Percentiles rank a stretch among this genome's conserved stretches.
Evolutionary conservation across 805 yeast genomes (phyloP).

Genomic region (Vanderwaltozyma verrucispora): DNA sequence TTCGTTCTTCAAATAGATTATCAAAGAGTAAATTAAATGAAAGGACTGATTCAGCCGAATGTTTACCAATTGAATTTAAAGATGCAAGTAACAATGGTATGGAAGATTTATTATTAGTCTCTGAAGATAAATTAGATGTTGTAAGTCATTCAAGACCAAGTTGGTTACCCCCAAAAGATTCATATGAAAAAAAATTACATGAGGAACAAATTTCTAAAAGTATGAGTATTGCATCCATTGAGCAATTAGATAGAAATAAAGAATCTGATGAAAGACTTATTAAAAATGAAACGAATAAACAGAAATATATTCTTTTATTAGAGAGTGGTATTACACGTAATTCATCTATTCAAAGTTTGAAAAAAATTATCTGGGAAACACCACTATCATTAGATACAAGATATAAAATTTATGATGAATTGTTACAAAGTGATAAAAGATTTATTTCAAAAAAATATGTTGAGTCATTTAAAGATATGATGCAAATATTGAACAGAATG

Average conservation of each 20-base stretch:
- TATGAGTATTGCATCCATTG: constrained; percentile 22
- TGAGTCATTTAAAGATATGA: constrained; percentile 32
- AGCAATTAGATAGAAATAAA: constrained; percentile 23
- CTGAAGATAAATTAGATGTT: constrained; percentile 46
- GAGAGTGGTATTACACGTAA: constrained; percentile 28
- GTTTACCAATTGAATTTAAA: constrained; percentile 31
- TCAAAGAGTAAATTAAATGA: constrained; percentile 30
- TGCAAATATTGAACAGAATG: constrained; percentile 21
- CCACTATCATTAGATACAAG: constrained; percentile 13
- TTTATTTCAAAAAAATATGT: constrained; percentile 16
- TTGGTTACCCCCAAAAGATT: constrained; percentile 57
- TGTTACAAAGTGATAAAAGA: constrained; percentile 15
- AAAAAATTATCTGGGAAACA: constrained; percentile 24
- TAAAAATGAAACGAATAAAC: constrained; percentile 23
- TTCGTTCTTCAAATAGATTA: constrained; percentile 28
- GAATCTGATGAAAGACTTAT: constrained; percentile 20
- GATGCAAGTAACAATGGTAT: constrained; percentile 33
- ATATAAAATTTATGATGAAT: constrained; percentile 10
- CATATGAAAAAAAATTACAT: constrained; percentile 42
- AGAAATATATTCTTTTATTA: constrained; percentile 19
- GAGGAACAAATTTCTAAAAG: constrained; percentile 39
- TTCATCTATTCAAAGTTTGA: constrained; percentile 17
- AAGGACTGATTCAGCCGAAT: constrained; percentile 28
- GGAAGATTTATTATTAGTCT: constrained; percentile 51
- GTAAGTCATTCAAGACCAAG: constrained; percentile 57